Evolutionary conservation across 2,329 filamentous ascomycete genomes (phyloP).

Genomic region (Phialemonium atrogriseum): DNA sequence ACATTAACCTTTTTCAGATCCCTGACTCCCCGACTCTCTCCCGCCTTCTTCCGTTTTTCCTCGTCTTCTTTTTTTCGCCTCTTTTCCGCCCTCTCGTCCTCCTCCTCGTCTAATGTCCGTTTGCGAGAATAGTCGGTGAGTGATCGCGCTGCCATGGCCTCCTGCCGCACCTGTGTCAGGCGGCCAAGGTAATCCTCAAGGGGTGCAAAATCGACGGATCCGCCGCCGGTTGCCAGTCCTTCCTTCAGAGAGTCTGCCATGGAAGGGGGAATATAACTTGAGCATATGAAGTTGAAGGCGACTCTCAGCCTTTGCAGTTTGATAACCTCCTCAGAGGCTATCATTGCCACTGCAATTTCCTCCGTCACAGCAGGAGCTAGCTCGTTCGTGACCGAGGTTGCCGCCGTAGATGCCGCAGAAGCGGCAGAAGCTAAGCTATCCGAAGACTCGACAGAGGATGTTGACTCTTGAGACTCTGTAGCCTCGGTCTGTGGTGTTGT

Average conservation of each 20-base stretch:
- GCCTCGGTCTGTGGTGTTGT: slow-evolving; percentile 20
- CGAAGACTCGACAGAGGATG: slow-evolving; percentile 28
- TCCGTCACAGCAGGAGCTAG: slow-evolving; percentile 11
- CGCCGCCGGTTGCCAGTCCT: slow-evolving; percentile 21
- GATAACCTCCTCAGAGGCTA: slow-evolving; percentile 39
- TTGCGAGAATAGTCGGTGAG: slow-evolving; percentile 65
- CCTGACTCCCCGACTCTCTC: slow-evolving; percentile 66
- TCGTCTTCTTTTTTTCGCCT: slow-evolving; percentile 82
- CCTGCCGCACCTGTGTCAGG: slow-evolving; percentile 58
- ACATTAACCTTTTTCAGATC: slow-evolving; percentile 86
- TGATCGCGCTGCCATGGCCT: slow-evolving; percentile 62
- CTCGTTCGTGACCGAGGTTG: slow-evolving; percentile 33
- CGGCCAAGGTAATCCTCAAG: slow-evolving; percentile 62
- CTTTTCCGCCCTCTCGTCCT: slow-evolving; percentile 64
- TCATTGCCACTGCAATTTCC: slow-evolving; percentile 31
- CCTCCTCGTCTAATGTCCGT: slow-evolving; percentile 57
- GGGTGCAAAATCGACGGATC: slow-evolving; percentile 54
- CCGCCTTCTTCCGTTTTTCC: slow-evolving; percentile 72
- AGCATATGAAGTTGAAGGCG: slow-evolving; percentile 56
- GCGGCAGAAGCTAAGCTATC: slow-evolving; percentile 23
- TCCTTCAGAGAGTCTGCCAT: slow-evolving; percentile 34
- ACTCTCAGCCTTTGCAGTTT: slow-evolving; percentile 56
- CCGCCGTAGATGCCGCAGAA: slow-evolving; percentile 35
- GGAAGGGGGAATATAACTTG: slow-evolving; percentile 46
- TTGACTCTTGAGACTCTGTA: slow-evolving; percentile 28